These are phyloP conservation scores for Rutstroemia sp. DNA, from an alignment of 2,329 filamentous ascomycete species.

Conservation along the genomic window DNA sequence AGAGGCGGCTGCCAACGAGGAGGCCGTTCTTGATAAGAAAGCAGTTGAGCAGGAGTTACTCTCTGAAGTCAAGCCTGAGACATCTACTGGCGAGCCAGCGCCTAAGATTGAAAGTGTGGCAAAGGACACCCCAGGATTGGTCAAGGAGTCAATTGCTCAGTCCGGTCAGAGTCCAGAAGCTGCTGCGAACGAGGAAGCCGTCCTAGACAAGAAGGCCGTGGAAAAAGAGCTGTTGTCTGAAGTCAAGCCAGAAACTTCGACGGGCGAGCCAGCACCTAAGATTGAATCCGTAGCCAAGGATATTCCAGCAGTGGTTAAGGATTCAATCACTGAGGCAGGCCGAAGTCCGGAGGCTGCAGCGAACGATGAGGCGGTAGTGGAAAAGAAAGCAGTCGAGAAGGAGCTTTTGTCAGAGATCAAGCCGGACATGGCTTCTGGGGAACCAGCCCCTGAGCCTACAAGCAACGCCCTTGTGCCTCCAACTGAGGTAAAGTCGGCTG, in stretches of 20 bases:
- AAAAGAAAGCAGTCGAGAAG: slow-evolving; percentile 67
- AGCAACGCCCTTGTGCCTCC: not conserved
- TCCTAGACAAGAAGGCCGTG: slow-evolving; percentile 66
- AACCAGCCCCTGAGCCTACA: slow-evolving; percentile 20
- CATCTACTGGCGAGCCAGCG: slow-evolving; percentile 24
- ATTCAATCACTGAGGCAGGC: slow-evolving; percentile 50
- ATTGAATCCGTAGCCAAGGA: slow-evolving; percentile 37
- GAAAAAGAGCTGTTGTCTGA: slow-evolving; percentile 68
- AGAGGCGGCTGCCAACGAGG: slow-evolving; percentile 63
- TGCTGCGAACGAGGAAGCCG: slow-evolving; percentile 57
- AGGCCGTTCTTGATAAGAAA: slow-evolving; percentile 68
- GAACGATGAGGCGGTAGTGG: slow-evolving; percentile 59
- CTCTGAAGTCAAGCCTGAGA: slow-evolving; percentile 46
- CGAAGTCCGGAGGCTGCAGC: slow-evolving; percentile 63
- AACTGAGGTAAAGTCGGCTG: not conserved
- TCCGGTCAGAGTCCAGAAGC: slow-evolving; percentile 63
- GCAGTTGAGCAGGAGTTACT: slow-evolving; percentile 67
- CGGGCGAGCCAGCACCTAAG: slow-evolving; percentile 24
- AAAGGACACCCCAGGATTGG: slow-evolving; percentile 46
- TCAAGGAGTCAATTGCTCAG: slow-evolving; percentile 49
- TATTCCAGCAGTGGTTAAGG: slow-evolving; percentile 49
- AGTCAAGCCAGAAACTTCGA: slow-evolving; percentile 37
- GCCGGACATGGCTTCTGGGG: slow-evolving; percentile 28
- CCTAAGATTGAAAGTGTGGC: slow-evolving; percentile 29
- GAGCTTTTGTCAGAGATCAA: slow-evolving; percentile 64